Evolutionary conservation across 2,329 filamentous ascomycete genomes (phyloP).

Genomic region (Rhynchosporium graminicola): DNA sequence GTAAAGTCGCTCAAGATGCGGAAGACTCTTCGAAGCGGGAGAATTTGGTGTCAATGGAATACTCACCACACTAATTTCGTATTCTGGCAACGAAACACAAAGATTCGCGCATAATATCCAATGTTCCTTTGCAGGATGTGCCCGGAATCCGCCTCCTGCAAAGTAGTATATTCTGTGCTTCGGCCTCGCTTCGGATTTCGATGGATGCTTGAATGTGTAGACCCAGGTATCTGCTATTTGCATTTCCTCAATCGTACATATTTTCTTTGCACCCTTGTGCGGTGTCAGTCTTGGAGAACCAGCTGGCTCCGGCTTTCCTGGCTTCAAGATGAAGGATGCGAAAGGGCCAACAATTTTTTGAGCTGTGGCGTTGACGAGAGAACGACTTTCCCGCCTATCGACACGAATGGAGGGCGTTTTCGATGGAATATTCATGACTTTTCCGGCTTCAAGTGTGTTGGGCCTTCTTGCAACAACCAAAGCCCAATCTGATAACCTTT

Average conservation of each 20-base stretch:
- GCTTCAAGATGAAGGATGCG: constrained; percentile 21
- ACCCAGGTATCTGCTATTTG: constrained; percentile 22
- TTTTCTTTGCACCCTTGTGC: constrained; percentile 15
- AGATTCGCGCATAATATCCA: constrained; percentile 29
- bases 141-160: constrained; percentile 38
- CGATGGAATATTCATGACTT: neutral
- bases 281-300: constrained; percentile 25
- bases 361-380: constrained; percentile 12
- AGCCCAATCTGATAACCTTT: neutral
- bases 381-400: constrained; percentile 16
- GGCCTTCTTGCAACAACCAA: neutral
- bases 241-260: constrained; percentile 18
- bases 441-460: neutral
- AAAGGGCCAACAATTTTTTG: constrained; percentile 23
- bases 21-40: constrained; percentile 18
- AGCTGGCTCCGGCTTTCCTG: constrained; percentile 2
- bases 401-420: constrained; percentile 18
- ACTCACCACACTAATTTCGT: constrained; percentile 28
- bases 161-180: constrained; percentile 35
- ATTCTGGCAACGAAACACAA: constrained; percentile 20
- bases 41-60: constrained; percentile 26
- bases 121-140: constrained; percentile 22
- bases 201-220: constrained; percentile 18
- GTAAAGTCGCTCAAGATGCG: constrained; percentile 24
- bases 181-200: neutral